Evolutionary conservation across 352 stramenopile genomes (phyloP).

Genomic region (Globisporangium nunn): DNA sequence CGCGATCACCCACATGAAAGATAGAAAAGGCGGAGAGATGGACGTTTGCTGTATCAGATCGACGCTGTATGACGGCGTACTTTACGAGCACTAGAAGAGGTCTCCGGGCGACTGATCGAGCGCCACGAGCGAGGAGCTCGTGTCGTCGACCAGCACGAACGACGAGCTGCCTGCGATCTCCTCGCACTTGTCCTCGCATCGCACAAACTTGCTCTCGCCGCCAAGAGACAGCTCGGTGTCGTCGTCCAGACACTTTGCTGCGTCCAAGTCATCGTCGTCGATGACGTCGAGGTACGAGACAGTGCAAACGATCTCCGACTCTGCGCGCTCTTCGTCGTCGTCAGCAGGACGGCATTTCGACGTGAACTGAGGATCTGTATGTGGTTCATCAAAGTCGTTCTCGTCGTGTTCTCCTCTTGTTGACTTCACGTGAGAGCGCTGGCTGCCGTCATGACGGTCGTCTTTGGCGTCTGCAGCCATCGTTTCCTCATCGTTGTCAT

Average conservation of each 20-base stretch:
- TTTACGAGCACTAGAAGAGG: conserved; percentile 9
- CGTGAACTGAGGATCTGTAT: no score
- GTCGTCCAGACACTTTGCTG: background rate
- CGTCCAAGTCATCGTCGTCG: background rate
- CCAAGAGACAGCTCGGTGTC: conserved; percentile 16
- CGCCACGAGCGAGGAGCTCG: conserved; percentile 20
- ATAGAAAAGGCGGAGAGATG: background rate
- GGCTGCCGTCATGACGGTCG: background rate
- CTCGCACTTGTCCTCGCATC: background rate
- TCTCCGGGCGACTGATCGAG: conserved; percentile 13
- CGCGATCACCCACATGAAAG: background rate
- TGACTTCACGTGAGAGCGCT: background rate
- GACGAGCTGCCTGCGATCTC: conserved; percentile 25
- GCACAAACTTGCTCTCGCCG: conserved; percentile 21
- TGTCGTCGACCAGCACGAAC: conserved; percentile 19
- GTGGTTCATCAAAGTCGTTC: background rate
- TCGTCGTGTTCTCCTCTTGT: background rate
- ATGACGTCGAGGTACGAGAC: background rate
- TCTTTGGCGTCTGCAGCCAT: background rate
- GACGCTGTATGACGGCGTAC: no score
- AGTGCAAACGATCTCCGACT: background rate
- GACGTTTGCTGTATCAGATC: background rate
- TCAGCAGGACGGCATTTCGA: background rate
- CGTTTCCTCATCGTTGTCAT: background rate
- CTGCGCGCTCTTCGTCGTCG: background rate